These are phyloP conservation scores for Pleodorina starrii DNA, from an alignment of 139 green algal species.

Conservation along the genomic window DNA sequence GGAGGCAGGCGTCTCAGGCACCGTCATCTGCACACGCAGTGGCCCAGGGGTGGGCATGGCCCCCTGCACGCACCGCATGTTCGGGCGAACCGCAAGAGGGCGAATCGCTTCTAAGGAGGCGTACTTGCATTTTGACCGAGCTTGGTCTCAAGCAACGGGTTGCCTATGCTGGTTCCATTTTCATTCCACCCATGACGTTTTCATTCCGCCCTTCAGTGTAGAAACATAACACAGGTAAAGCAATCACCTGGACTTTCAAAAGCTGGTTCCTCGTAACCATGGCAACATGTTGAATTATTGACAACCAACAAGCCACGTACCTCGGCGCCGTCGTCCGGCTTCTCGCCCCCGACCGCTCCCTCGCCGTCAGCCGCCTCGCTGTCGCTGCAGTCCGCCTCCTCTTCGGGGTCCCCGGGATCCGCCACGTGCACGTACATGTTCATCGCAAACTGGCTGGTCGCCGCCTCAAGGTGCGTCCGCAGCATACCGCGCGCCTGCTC, in stretches of 20 bases:
- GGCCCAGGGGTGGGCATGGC: conserved; percentile 40
- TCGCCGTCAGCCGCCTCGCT: conserved; percentile 37
- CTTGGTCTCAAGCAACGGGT: no score
- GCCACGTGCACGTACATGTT: conserved; percentile 56
- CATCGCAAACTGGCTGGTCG: conserved; percentile 82
- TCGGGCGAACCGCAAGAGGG: not conserved
- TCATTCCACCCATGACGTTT: no score
- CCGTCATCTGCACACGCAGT: conserved; percentile 66
- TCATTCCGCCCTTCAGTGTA: no score
- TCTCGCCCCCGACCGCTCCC: not conserved
- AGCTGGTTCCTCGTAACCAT: no score
- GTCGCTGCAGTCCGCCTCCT: conserved; percentile 6
- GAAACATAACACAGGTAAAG: no score
- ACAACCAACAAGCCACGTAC: no score
- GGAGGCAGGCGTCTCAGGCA: conserved; percentile 89
- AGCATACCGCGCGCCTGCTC: conserved; percentile 74
- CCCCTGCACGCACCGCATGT: conserved; percentile 23
- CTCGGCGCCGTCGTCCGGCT: not conserved
- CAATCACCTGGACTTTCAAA: no score
- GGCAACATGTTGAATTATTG: no score
- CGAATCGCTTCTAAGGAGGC: no score
- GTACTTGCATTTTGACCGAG: no score
- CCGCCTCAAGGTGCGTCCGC: conserved; percentile 83
- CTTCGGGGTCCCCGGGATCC: conserved; percentile 20
- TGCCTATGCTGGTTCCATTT: no score